Conservation (phyloP, 345 rosid genomes). For the Iberis pinnata region DNA sequence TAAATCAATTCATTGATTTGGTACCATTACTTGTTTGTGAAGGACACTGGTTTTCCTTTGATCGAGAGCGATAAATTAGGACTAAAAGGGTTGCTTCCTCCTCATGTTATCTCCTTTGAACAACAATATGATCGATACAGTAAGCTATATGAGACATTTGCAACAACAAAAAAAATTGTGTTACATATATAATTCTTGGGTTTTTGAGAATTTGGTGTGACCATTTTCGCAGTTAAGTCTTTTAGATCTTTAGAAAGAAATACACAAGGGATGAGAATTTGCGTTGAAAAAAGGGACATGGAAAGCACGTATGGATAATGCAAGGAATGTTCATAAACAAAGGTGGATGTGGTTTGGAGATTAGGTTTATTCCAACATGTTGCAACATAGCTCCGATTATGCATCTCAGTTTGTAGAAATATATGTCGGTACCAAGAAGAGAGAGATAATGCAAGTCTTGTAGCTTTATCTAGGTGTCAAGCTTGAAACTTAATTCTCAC, state of each 20-base stretch:
- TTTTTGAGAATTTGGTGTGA: conserved; percentile 20
- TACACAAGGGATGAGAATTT: too few relatives aligned
- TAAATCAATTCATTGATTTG: too few relatives aligned
- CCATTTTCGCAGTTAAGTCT: conserved; percentile 57
- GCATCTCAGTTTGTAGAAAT: conserved; percentile 96
- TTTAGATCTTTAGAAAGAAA: conserved; percentile 75
- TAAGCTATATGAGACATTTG: conserved; percentile 34
- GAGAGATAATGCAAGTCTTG: conserved; percentile 53
- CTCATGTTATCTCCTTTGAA: conserved; percentile 77
- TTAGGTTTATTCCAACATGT: too few relatives aligned
- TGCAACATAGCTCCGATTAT: too few relatives aligned
- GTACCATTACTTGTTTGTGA: background rate
- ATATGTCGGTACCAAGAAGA: conserved; percentile 94
- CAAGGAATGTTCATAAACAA: too few relatives aligned
- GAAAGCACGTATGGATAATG: too few relatives aligned
- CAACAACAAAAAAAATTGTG: background rate
- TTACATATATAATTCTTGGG: background rate
- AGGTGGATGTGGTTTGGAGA: too few relatives aligned
- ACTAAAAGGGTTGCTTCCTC: conserved; percentile 87
- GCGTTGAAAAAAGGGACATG: too few relatives aligned
- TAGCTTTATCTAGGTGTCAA: background rate
- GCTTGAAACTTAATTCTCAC: too few relatives aligned
- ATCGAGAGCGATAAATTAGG: conserved; percentile 90
- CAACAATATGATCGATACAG: conserved; percentile 88
- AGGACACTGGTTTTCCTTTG: conserved; percentile 91